Percentiles rank a stretch among this genome's conserved stretches.
Evolutionary conservation across 164 flowering plant genomes (phyloP).

Genomic region (Piper betle): DNA sequence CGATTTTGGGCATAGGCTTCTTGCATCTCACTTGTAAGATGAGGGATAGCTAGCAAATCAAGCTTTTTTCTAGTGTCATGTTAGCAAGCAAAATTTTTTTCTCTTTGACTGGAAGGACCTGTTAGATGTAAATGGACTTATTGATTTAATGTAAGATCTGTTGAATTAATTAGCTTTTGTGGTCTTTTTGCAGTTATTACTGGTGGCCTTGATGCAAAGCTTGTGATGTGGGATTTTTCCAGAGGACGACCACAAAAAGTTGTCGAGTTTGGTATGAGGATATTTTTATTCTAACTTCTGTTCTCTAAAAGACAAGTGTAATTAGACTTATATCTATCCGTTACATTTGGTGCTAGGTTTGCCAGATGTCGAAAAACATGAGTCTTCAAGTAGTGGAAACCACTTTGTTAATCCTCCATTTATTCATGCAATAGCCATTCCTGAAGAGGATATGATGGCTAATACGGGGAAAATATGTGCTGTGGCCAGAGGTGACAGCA

Average conservation of each 20-base stretch:
- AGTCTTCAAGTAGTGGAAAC: constrained; percentile 18
- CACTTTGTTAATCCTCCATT: constrained; percentile 87
- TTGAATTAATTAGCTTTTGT: constrained; percentile 1
- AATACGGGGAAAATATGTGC: constrained; percentile 53
- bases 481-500: constrained; percentile 88
- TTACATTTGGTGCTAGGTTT: constrained; percentile 10
- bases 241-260: constrained; percentile 58
- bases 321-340: not conserved
- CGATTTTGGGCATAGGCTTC: not conserved
- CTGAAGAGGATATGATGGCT: constrained; percentile 63
- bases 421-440: constrained; percentile 75
- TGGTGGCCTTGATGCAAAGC: constrained; percentile 90
- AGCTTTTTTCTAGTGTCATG: not conserved
- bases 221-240: constrained; percentile 88
- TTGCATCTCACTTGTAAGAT: not conserved
- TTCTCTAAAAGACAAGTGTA: too few relatives aligned
- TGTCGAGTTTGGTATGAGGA: constrained; percentile 53
- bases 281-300: not conserved
- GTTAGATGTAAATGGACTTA: not conserved
- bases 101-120: not conserved
- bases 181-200: constrained; percentile 48
- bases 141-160: not conserved
- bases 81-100: not conserved
- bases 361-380: constrained; percentile 20
- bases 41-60: not conserved